Base-by-base conservation (phyloP, 768 basidiomycete genomes). In the Tylopilus vinaceipallidus region DNA sequence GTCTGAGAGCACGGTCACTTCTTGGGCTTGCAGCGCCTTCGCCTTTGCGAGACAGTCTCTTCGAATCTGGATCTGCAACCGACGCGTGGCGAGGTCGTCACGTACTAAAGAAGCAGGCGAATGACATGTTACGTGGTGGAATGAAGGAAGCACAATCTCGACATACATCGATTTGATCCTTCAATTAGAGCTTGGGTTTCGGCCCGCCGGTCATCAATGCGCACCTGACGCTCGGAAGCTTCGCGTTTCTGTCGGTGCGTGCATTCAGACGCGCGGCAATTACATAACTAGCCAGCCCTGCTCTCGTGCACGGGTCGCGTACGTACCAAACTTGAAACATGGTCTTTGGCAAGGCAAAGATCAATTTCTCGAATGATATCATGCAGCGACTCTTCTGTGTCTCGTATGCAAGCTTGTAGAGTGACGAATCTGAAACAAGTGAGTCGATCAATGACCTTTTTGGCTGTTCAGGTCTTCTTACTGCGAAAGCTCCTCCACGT, bases 401-500 rank as follows among this genome's bases (percentile, higher is more conserved):
- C 81, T 38, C 68, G 52, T 49, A 84, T 76, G 52, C 71, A 73
- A 29, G 77, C 71, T 54, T 83, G 82, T 20, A 82, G 57, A 41
- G 71, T 77, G 29, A 75, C 75, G 23, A 85, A 66, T 59, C 84
- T 86, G 47, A 30, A 41, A 42, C 23, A 43, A 17, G 9, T 38
- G 29, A 55, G 48, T 50, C 45, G 42, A 44, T 22, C 23, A 29
- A 30, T 12, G n/a, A 13, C 24, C 22, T 29, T 36, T 50, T 32
- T 5, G 13, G 40, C 26, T 41, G n/a, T 40, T 33, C 24, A 52
- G 43, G 30, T 47, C 23, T 26, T 67, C 82, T 52, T 52, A 91
- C 90, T 82, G 83, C 59, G 84, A 77, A 19, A 92, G 71, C 53
- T 88, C 86, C 49, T 88, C 83, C 75, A 77, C 84, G 11, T 67